Evolutionary conservation across 2,329 filamentous ascomycete genomes (phyloP), one percentile per base, ranked within the genome.

Genomic region (Scopulariopsis brevicaulis): DNA sequence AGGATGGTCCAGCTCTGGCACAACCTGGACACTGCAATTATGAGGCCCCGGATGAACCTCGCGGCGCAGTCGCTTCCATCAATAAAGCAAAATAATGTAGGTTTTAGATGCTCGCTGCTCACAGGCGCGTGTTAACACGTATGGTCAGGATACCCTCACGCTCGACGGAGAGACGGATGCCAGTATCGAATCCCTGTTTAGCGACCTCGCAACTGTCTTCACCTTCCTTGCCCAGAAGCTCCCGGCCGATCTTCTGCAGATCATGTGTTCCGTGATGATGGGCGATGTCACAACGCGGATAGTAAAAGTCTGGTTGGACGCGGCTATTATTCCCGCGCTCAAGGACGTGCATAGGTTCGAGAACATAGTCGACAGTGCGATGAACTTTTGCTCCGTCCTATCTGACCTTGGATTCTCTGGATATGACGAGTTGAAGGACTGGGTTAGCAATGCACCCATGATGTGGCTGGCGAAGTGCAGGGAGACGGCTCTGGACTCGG

Each of bases 391-490:
- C 57, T 71, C 77, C 7, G 77, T 76, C 1, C 71, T 97, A 8
- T 77, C 83, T 40, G 71, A 74, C 8, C 74, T 85, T 20, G 78
- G 81, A 0, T 93, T 89, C 78, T 76, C 78, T 18, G 79, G 79
- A 4, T 75, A 81, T 54, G 74, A 78, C 15, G 81, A 86, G 35
- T 73, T 99, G 43, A 77, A 82, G 52, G 83, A 89, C 25, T 99
- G 94, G 93, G 85, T 90, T 0, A 82, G 85, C 48, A 85, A 86
- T 61, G 87, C 90, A 1, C 89, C 91, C 0, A 83, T 84, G 59
- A 85, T 90, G 28, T 99, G 94, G 94, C 79, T 97, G 15, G 82
- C 82, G 2, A 93, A 90, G 68, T 87, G 91, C 63, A 84, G 89
- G 65, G 91, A 96, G 65, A 84, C 80, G 37, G 85, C 90, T 0